Conservation (phyloP, 2,329 filamentous ascomycete species). For the Zarea fungicola region DNA sequence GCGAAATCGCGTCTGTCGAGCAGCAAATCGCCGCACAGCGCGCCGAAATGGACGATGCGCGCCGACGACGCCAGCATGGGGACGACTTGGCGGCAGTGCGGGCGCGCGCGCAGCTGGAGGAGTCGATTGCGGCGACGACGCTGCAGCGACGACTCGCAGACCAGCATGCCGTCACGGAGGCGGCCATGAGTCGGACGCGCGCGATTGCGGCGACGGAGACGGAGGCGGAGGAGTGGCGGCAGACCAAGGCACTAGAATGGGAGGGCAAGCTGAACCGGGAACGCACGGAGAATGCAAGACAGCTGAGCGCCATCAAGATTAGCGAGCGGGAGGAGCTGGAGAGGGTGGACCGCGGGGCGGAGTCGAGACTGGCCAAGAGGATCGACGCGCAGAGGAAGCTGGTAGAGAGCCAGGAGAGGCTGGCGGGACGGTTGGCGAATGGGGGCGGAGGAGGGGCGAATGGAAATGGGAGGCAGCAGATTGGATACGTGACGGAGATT, state of each 20-base stretch:
- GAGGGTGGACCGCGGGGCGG: conserved; percentile 40
- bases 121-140: conserved; percentile 30
- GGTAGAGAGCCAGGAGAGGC: conserved; percentile 41
- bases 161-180: conserved; percentile 42
- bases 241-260: conserved; percentile 43
- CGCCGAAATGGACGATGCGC: conserved; percentile 47
- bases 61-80: conserved; percentile 39
- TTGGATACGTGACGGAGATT: conserved; percentile 53
- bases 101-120: conserved; percentile 43
- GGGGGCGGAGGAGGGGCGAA: conserved; percentile 20
- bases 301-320: conserved; percentile 44
- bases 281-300: conserved; percentile 42
- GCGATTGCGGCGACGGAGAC: conserved; percentile 43
- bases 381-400: conserved; percentile 48
- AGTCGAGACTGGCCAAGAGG: conserved; percentile 39
- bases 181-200: conserved; percentile 37
- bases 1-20: conserved; percentile 47
- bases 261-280: conserved; percentile 42
- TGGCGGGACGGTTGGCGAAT: conserved; percentile 41
- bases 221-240: conserved; percentile 38
- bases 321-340: conserved; percentile 49
- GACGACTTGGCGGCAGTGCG: conserved; percentile 41
- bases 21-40: conserved; percentile 44
- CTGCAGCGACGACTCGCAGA: conserved; percentile 36
- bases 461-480: conserved; percentile 38